Base-by-base conservation (phyloP, 2,329 filamentous ascomycete species). In the Cordyceps tenuipes region DNA sequence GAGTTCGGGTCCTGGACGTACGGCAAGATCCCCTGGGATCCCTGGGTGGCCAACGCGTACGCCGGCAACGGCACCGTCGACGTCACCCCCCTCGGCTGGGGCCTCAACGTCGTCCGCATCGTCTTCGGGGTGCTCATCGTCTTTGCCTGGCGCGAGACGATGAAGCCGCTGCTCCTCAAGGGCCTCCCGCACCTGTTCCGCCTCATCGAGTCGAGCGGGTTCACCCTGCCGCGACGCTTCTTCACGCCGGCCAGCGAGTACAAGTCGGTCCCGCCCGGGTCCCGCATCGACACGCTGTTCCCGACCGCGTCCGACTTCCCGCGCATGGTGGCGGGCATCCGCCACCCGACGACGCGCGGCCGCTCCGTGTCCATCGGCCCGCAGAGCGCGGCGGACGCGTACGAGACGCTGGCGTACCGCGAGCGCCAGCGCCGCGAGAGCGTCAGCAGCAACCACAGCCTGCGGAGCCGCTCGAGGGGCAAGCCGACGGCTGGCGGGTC, bases 381-480 rank as follows among this genome's bases (percentile, higher is more conserved):
- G 1, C 94, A 97, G 74, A 97, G 92, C 50, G 92, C 92, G 62
- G 94, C 94, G 2, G 94, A 99, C 75, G 94, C 91, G 26, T 96
- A 97, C 74, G 94, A 99, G 76, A 91, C 91, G 21, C 79, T 99
- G 53, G 94, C 93, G 6, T 96, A 96, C 70, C 86, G 93, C 21
- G 91, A 96, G 68, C 74, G 81, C 23, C 75, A 77, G 60, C 73
- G 82, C 34, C 72, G 81, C 36, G 82, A 85, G 73, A 81, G 82
- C 70, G 72, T 82, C 47, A 70, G 75, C 61, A 80, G 81, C 68
- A 79, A 82, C 59, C 73, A 75, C n/a, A 77, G 75, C 62, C 59
- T 80, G 39, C 73, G 72, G 64, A 76, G 73, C 65, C 79, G 75
- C 66, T 66, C 69, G 21, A 80, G 2, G 10, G 34, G 78, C 64